Evolutionary conservation across 768 basidiomycete species (phyloP), one percentile per base, ranked within the genome.

Genomic region (Podaxis carcinomalis): DNA sequence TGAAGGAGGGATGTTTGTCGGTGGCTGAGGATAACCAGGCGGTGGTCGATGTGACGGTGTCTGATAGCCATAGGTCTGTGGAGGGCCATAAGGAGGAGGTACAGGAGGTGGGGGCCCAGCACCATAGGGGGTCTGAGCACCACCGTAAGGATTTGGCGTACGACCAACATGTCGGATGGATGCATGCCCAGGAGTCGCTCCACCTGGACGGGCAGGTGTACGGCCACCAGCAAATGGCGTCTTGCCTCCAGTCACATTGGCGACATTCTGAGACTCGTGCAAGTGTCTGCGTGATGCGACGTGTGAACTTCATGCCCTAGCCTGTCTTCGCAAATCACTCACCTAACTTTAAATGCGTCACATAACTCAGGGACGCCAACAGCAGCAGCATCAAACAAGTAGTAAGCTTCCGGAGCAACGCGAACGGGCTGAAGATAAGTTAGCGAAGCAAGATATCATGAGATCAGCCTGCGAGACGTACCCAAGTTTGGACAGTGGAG

Each of bases 271-370:
- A n/a, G 89, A 88, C 72, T 91, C 88, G 66, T 92, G 87, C 47
- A 90, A 76, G 76, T 92, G 90, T 66, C 90, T 89, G 63, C 44
- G 11, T 28, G n/a, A 23, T 63, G 49, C 56, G 21, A 67, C 57
- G 46, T 35, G 39, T 42, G 32, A 19, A 36, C 9, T 47, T 42
- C 21, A 5, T 10, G 14, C 37, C 36, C 2, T 37, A 14, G 19
- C 59, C 32, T 3, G 7, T 19, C 11, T 35, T 5, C 5, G 9
- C 27, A 44, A 42, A n/a, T 46, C 56, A 67, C 80, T 67, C 67
- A 87, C 87, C 88, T 75, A 68, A 92, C 85, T 85, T 98, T 98
- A 85, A 98, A 98, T 19, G 95, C 95, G 71, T 98, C 95, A 65
- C 96, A 97, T 4, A 98, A 76, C 72, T 97, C 94, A 3, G 92